Evolutionary conservation across 805 yeast genomes (phyloP).

Genomic region (Candida germanica): DNA sequence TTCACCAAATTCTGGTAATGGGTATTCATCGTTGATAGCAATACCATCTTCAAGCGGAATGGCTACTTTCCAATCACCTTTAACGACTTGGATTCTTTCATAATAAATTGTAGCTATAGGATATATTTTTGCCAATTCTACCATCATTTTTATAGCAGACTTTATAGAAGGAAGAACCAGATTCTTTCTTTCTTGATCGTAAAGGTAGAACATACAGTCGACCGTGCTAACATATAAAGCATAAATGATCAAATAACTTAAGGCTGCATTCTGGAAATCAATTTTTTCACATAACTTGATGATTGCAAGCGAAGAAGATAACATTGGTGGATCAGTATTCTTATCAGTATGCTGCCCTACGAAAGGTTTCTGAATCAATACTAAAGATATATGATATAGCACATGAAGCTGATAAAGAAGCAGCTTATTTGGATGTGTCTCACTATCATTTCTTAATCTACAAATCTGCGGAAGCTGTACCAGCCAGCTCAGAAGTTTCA

Average conservation of each 20-base stretch:
- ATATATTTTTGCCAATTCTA: background rate
- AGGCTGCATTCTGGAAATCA: background rate
- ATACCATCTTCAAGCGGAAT: background rate
- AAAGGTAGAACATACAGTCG: background rate
- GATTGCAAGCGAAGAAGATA: background rate
- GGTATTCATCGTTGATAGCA: background rate
- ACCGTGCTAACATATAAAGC: background rate
- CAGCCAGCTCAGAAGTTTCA: background rate
- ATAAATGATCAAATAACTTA: background rate
- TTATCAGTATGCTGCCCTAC: background rate
- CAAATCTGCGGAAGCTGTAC: conserved; percentile 1
- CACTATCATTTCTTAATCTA: background rate
- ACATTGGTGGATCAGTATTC: background rate
- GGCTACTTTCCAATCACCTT: background rate
- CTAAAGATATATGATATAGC: background rate
- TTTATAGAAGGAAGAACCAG: background rate
- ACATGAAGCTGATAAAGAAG: background rate
- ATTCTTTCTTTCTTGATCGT: background rate
- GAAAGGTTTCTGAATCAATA: background rate
- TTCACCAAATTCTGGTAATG: background rate
- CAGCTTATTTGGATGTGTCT: background rate
- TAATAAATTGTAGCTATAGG: background rate
- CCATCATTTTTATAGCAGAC: background rate
- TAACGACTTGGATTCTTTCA: conserved; percentile 1
- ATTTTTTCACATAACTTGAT: background rate